Evolutionary conservation across 495 filamentous ascomycete species (phyloP), one percentile per base, ranked within the genome.

Genomic region (Aspergillus campestris): DNA sequence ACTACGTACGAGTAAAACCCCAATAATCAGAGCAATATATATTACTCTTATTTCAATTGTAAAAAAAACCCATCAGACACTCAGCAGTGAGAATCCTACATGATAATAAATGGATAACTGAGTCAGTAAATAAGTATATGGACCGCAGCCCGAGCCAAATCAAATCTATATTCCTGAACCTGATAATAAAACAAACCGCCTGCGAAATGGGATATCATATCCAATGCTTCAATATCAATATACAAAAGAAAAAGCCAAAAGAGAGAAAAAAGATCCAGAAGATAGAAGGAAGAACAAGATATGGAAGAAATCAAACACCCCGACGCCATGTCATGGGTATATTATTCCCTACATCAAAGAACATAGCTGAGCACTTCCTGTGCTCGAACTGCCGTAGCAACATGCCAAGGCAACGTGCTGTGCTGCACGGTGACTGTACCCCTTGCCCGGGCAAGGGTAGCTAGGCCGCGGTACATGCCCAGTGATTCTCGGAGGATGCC

Each of bases 391-490:
- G 82, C 89, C n/a, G 79, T 84, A 24, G 79, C 84, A 49, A 96
- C 72, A 73, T 96, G 89, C 84, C 86, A 91, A 15, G 90, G 90
- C 51, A 89, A 58, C 0, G 82, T 74, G 46, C 83, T 81, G 18
- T 60, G 65, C 38, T 80, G 79, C 13, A 71, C 69, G 38, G 80
- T 77, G 40, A 79, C 70, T 35, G 85, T 70, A 4, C 86, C 85
- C 48, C 82, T 76, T 27, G 78, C 75, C 44, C 82, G 74, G 24
- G 85, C 86, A 57, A 96, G 68, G 27, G 81, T 79, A 0, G 78
- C 81, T 45, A 97, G 59, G n/a, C 79, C 81, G 34, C 86, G 67
- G 63, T 88, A 95, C 66, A 82, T 80, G n/a, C 61, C 66, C 47
- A 95, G 59, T 44, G 85, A 77, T 49, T 95, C 89, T 52, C 73